Conservation (phyloP, 1,139 yeast species). For the Yamadazyma sp. region DNA sequence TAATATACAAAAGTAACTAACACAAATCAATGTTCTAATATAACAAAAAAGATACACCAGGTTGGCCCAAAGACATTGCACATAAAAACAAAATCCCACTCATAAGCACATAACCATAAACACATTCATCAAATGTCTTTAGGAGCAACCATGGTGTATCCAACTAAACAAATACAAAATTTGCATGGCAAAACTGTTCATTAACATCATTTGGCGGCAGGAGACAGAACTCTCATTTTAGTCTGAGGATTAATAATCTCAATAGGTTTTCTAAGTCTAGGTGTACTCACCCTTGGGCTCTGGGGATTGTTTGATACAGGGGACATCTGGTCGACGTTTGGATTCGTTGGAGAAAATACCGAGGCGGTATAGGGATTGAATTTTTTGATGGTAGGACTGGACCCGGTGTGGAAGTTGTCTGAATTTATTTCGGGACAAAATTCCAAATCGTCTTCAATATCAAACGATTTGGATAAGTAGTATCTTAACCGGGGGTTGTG, state of each 20-base stretch:
- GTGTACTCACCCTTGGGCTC: conserved; percentile 49
- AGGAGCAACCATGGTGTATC: background rate
- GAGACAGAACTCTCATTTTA: conserved; percentile 64
- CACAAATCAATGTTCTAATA: background rate
- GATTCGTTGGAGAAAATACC: conserved; percentile 48
- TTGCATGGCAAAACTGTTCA: conserved; percentile 1
- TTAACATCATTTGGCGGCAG: conserved; percentile 29
- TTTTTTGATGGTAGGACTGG: conserved; percentile 33
- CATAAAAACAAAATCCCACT: conserved; percentile 1
- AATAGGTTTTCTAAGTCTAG: conserved; percentile 60
- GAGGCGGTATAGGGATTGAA: conserved; percentile 63
- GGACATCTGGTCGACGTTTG: conserved; percentile 14
- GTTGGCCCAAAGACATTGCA: background rate
- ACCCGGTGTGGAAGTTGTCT: conserved; percentile 10
- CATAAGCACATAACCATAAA: background rate
- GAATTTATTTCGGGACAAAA: conserved; percentile 57
- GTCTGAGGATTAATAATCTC: conserved; percentile 82
- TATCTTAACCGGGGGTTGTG: conserved; percentile 47
- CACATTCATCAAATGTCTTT: conserved; percentile 1
- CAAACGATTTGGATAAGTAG: conserved; percentile 59
- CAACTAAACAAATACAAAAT: conserved; percentile 1
- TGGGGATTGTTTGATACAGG: conserved; percentile 12
- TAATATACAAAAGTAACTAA: too few relatives aligned
- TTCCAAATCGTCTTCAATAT: conserved; percentile 63
- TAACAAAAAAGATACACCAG: background rate